Conservation (phyloP, 805 yeast genomes). For the Danielia reshetovae region DNA sequence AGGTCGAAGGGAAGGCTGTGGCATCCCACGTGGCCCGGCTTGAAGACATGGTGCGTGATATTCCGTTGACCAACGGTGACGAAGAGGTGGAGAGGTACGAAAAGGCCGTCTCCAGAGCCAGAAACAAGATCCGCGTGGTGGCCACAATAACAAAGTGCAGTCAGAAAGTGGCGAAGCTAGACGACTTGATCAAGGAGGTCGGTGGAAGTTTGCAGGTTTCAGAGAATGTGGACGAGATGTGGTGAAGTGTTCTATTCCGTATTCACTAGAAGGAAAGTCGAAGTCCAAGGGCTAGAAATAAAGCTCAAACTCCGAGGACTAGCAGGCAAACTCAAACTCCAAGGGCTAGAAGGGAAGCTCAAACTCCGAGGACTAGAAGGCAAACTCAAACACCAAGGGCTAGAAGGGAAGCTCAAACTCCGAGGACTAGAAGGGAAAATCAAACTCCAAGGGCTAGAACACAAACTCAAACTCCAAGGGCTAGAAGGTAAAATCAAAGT, state of each 20-base stretch:
- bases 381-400: slow-evolving; percentile 39
- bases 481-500: slow-evolving; percentile 37
- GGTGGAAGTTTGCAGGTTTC: slow-evolving; percentile 36
- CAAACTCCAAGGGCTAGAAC: slow-evolving; percentile 37
- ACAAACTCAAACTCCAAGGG: slow-evolving; percentile 34
- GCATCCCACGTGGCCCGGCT: slow-evolving; percentile 25
- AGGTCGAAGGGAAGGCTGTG: slow-evolving; percentile 12
- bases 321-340: slow-evolving; percentile 39
- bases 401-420: slow-evolving; percentile 31
- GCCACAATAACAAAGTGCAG: slow-evolving; percentile 30
- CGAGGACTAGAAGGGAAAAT: slow-evolving; percentile 42
- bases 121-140: slow-evolving; percentile 58
- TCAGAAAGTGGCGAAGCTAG: slow-evolving; percentile 26
- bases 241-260: no score
- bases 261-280: slow-evolving; percentile 37
- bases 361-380: slow-evolving; percentile 42
- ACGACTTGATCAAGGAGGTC: slow-evolving; percentile 29
- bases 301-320: no score
- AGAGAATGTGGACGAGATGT: slow-evolving; percentile 40
- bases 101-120: slow-evolving; percentile 46
- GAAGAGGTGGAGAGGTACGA: slow-evolving; percentile 55
- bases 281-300: slow-evolving; percentile 38
- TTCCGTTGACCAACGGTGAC: slow-evolving; percentile 42
- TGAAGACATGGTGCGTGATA: slow-evolving; percentile 18
- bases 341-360: slow-evolving; percentile 31